A percentile compares a stretch with the other conserved stretches of the same genome.
phyloP scores from a whole-genome alignment of 1,284 basidiomycete genomes.

The Apiotrichum domesticum region DNA sequence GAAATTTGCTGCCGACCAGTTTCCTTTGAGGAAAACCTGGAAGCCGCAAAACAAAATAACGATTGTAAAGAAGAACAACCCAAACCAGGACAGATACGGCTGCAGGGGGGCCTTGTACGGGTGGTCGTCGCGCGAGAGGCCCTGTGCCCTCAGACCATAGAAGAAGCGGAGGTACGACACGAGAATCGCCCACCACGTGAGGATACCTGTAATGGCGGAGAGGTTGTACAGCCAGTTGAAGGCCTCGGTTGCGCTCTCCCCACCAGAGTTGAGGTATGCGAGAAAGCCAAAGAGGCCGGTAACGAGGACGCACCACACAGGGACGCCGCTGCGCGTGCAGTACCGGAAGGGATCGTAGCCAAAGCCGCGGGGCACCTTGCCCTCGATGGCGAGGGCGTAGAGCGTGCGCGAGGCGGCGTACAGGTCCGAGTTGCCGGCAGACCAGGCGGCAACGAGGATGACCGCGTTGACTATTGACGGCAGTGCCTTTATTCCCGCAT shows the following conservation, averaged over 20 bases:
- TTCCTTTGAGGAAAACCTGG: constrained; percentile 59
- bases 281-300: constrained; percentile 53
- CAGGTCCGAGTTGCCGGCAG: constrained; percentile 68
- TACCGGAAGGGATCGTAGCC: constrained; percentile 35
- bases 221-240: constrained; percentile 62
- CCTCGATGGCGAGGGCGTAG: constrained; percentile 71
- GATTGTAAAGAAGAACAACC: constrained; percentile 33
- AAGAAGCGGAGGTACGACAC: constrained; percentile 69
- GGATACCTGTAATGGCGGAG: constrained; percentile 64
- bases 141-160: constrained; percentile 57
- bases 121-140: constrained; percentile 53
- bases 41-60: constrained; percentile 39
- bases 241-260: constrained; percentile 28
- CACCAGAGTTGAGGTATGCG: constrained; percentile 51
- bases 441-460: constrained; percentile 62
- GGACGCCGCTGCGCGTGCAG: constrained; percentile 64
- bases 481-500: constrained; percentile 66
- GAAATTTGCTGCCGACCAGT: constrained; percentile 45
- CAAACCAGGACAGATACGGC: constrained; percentile 24
- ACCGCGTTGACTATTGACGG: constrained; percentile 50
- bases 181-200: constrained; percentile 65
- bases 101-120: constrained; percentile 50
- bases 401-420: constrained; percentile 76
- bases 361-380: constrained; percentile 57
- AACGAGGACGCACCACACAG: constrained; percentile 56